A percentile compares a stretch with the other conserved stretches of the same genome.
These are phyloP conservation scores for Coemansia sp. DNA, from an alignment of 192 early-diverging fungal genomes.

Conservation along the genomic window DNA sequence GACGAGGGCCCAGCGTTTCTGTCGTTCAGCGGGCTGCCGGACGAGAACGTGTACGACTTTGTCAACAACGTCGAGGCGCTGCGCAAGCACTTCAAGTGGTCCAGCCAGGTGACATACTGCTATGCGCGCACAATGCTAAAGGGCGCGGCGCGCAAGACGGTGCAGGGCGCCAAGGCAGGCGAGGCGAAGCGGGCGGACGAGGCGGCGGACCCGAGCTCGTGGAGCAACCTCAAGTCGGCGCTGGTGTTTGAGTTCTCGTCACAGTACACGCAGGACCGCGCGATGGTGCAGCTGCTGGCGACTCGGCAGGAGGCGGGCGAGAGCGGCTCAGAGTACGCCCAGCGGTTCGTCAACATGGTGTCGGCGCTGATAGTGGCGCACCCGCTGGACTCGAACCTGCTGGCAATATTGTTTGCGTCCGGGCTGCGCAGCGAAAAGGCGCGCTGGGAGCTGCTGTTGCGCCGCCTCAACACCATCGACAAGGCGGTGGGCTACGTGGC, in stretches of 20 bases:
- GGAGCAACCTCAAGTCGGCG: conserved; percentile 34
- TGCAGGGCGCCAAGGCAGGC: conserved; percentile 1
- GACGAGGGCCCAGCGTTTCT: conserved; percentile 53
- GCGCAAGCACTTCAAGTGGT: conserved; percentile 54
- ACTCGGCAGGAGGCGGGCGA: conserved; percentile 42
- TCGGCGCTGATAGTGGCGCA: conserved; percentile 24
- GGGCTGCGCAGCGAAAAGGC: conserved; percentile 41
- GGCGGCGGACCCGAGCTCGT: conserved; percentile 42
- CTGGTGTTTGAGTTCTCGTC: conserved; percentile 46
- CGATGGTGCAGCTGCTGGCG: conserved; percentile 32
- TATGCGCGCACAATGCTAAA: conserved; percentile 53
- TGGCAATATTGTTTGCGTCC: conserved; percentile 29
- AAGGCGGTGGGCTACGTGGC: conserved; percentile 46
- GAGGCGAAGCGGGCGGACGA: conserved; percentile 30
- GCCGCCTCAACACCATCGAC: conserved; percentile 34
- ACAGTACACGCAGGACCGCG: conserved; percentile 25
- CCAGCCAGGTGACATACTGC: conserved; percentile 46
- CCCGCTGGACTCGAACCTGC: conserved; percentile 32
- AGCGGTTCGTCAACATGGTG: conserved; percentile 33
- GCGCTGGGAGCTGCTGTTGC: conserved; percentile 41
- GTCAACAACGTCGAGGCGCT: conserved; percentile 43
- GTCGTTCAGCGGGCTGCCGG: conserved; percentile 45
- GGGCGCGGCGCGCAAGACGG: conserved; percentile 37
- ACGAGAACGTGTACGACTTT: conserved; percentile 45
- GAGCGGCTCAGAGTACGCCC: conserved; percentile 42